phyloP scores from a whole-genome alignment of 345 rosid genomes.

The Citrus unshiu region DNA sequence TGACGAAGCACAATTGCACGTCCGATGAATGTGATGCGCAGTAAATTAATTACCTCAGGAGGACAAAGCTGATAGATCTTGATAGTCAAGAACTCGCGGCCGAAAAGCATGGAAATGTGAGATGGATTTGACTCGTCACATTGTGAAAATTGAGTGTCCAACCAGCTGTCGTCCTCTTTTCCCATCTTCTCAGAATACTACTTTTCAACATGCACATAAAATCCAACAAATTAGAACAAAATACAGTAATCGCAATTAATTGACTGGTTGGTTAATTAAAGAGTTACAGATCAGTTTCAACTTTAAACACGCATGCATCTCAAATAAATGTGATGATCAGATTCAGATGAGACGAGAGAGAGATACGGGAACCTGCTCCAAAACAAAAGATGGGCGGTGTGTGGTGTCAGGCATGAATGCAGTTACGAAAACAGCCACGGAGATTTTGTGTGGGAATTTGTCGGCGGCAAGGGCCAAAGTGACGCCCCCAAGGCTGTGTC shows the following conservation, averaged over 20 bases:
- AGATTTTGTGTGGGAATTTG: constrained; percentile 28
- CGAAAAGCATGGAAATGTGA: constrained; percentile 14
- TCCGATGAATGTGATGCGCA: background rate
- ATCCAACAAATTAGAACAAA: background rate
- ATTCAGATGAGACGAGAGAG: no score
- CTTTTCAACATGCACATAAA: background rate
- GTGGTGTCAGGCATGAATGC: constrained; percentile 34
- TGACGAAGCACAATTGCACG: no score
- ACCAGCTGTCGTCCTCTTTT: constrained; percentile 9
- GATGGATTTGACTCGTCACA: constrained; percentile 9
- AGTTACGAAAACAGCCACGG: constrained; percentile 31
- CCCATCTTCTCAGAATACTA: background rate
- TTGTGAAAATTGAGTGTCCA: constrained; percentile 30
- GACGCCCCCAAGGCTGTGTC: constrained; percentile 71
- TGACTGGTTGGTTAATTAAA: no score
- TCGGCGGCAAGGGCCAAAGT: constrained; percentile 46
- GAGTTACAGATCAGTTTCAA: no score
- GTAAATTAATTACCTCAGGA: constrained; percentile 12
- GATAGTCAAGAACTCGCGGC: constrained; percentile 28
- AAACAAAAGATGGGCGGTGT: constrained; percentile 26
- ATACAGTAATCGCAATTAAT: no score
- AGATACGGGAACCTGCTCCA: constrained; percentile 20
- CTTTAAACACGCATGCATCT: no score
- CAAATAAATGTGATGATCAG: background rate
- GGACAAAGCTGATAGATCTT: constrained; percentile 31